Evolutionary conservation across 352 stramenopile genomes (phyloP), one percentile per base, ranked within the genome.

Genomic region (Globisporangium polare): DNA sequence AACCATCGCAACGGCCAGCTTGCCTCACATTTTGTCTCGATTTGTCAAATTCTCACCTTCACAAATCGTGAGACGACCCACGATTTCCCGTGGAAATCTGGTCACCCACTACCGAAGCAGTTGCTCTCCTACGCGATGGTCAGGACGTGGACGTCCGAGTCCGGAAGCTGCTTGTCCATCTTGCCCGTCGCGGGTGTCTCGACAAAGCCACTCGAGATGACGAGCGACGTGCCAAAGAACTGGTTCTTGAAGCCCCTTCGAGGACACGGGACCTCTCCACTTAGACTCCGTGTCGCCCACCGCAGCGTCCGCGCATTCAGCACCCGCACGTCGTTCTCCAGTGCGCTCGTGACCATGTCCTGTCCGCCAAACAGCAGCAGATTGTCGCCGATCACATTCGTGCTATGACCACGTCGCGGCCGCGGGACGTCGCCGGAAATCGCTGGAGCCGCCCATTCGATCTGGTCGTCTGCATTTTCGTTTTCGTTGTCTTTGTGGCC

Each of bases 191-290:
- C 43, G 0, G 45, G 51, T 20, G 75, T 74, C 20, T 64, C 71
- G 17, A 90, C 73, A 42, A 92, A 92, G 45, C 83, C 83, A 41
- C 80, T 89, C n/a, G 79, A 89, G 52, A 92, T 68, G 22, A 90
- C 72, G 39, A 90, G 62, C 15, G 80, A 83, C 5, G 79, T 90
- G 69, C 83, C 79, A 65, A 92, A 89, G 64, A 73, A 92, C 61
- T 89, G 83, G 45, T 71, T 86, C 69, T 90, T 92, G 72, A 90
- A 90, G n/a, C 83, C 83, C 47, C 80, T 70, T 1, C 80, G 80
- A 49, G 83, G 70, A 53, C 83, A 84, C 22, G 83, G 80, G 0
- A 67, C 51, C 6, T 84, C 52, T 3, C 77, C 72, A 2, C 55
- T 56, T 3, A 86, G 60, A 5, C 72, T 63, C 18, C 79, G 49